Evolutionary conservation across 2,329 filamentous ascomycete genomes (phyloP).

Genomic region (Cladophialophora carrionii): DNA sequence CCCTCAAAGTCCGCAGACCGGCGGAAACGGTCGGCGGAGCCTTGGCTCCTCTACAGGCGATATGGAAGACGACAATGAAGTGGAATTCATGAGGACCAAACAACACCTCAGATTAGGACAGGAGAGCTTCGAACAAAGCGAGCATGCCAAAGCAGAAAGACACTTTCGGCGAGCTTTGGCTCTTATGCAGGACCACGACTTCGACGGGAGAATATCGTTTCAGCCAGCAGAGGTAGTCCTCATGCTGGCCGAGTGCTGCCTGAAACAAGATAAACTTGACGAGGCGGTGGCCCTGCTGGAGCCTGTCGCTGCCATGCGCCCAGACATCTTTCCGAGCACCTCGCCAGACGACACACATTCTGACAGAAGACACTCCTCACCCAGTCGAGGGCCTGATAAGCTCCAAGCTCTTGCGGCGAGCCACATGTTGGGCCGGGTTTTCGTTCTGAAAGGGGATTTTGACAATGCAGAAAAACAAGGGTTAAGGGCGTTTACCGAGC

Average conservation of each 20-base stretch:
- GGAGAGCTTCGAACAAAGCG: constrained; percentile 28
- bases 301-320: constrained; percentile 28
- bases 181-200: constrained; percentile 32
- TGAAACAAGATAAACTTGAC: constrained; percentile 36
- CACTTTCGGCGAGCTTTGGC: constrained; percentile 35
- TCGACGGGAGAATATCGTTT: constrained; percentile 32
- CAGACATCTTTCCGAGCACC: constrained; percentile 22
- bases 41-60: background rate
- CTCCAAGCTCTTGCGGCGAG: constrained; percentile 32
- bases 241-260: constrained; percentile 33
- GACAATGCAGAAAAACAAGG: constrained; percentile 33
- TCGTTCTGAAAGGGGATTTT: constrained; percentile 30
- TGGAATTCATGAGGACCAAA: constrained; percentile 33
- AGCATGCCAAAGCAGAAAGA: constrained; percentile 34
- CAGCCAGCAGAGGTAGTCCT: constrained; percentile 34
- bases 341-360: background rate
- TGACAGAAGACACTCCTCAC: constrained; percentile 4
- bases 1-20: background rate
- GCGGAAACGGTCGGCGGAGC: background rate
- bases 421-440: constrained; percentile 34
- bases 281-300: constrained; percentile 33
- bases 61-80: constrained; percentile 26
- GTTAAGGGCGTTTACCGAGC: constrained; percentile 31
- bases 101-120: constrained; percentile 32
- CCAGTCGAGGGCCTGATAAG: constrained; percentile 18